These are phyloP conservation scores for Neurospora intermedia DNA, from an alignment of 495 filamentous ascomycete species.

Conservation along the genomic window DNA sequence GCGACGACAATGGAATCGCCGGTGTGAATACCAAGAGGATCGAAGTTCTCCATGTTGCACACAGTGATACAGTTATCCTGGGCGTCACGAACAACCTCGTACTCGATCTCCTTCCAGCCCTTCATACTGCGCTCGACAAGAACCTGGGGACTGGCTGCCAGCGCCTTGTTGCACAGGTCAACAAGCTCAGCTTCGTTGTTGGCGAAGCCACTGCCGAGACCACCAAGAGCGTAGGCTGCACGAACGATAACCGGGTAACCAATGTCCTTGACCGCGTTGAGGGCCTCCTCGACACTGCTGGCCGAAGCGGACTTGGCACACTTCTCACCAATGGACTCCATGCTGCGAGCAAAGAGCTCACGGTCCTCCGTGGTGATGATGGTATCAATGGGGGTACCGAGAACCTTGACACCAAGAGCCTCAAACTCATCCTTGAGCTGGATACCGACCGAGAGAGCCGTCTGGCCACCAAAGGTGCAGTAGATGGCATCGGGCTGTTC, in stretches of 20 bases:
- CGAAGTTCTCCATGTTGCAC: constrained; percentile 99
- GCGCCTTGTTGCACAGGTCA: constrained; percentile 88
- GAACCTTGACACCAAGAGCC: constrained; percentile 76
- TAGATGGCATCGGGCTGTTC: constrained; percentile 94
- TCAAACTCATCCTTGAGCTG: constrained; percentile 95
- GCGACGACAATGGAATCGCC: constrained; percentile 98
- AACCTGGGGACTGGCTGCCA: constrained; percentile 91
- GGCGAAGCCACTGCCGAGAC: constrained; percentile 91
- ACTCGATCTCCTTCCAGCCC: constrained; percentile 99
- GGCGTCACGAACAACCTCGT: constrained; percentile 93
- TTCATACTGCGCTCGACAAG: constrained; percentile 98
- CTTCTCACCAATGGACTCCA: constrained; percentile 97
- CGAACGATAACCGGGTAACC: constrained; percentile 95
- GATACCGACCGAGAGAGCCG: constrained; percentile 87
- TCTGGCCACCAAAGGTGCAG: constrained; percentile 93
- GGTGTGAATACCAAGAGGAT: constrained; percentile 95
- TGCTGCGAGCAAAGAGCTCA: constrained; percentile 91
- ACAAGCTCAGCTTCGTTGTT: constrained; percentile 78
- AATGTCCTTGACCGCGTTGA: constrained; percentile 74
- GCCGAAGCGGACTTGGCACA: constrained; percentile 96
- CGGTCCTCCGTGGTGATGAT: constrained; percentile 98
- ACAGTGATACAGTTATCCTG: constrained; percentile 99
- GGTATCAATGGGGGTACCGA: constrained; percentile 93
- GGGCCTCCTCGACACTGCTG: constrained; percentile 72
- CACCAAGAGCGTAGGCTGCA: constrained; percentile 91